A percentile compares a stretch with the other conserved stretches of the same genome.
phyloP scores from a whole-genome alignment of 1,284 basidiomycete species.

The Ganoderma leucocontextum region DNA sequence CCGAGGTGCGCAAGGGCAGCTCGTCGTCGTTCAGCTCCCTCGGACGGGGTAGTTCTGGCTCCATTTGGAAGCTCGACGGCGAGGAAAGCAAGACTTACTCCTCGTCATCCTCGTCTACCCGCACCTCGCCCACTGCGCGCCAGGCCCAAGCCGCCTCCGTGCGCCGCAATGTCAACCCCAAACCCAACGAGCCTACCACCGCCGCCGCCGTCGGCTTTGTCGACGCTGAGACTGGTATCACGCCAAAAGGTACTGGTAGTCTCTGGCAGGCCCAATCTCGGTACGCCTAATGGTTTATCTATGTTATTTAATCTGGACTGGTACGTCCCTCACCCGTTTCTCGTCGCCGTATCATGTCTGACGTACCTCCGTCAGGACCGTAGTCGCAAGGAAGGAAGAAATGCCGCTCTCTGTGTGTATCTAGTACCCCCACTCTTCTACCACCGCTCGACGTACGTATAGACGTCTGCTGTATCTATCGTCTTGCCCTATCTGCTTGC shows the following conservation, averaged over 20 bases:
- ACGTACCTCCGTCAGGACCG: neutral
- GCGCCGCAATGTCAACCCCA: neutral
- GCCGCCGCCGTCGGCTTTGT: neutral
- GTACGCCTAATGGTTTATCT: conserved; percentile 18
- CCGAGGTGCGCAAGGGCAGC: conserved; percentile 11
- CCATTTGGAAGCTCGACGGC: conserved; percentile 71
- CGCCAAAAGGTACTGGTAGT: conserved; percentile 29
- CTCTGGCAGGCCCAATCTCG: conserved; percentile 31
- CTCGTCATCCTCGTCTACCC: conserved; percentile 17
- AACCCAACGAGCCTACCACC: neutral
- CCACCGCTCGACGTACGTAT: neutral
- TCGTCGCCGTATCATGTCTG: neutral
- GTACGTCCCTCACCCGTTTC: conserved; percentile 5
- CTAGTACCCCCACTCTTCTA: conserved; percentile 8
- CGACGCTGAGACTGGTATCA: conserved; percentile 21
- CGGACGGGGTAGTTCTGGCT: conserved; percentile 20
- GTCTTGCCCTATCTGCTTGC: conserved; percentile 12
- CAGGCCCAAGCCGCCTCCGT: conserved; percentile 7
- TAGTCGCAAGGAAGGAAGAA: conserved; percentile 23
- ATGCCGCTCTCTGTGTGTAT: conserved; percentile 3
- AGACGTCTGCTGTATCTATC: conserved; percentile 16
- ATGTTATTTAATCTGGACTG: conserved; percentile 27
- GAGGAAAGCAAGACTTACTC: conserved; percentile 61
- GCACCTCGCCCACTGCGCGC: conserved; percentile 17
- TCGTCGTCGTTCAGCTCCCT: conserved; percentile 22